phyloP scores from a whole-genome alignment of 129 eudicot genomes.

The Logfia minima region DNA sequence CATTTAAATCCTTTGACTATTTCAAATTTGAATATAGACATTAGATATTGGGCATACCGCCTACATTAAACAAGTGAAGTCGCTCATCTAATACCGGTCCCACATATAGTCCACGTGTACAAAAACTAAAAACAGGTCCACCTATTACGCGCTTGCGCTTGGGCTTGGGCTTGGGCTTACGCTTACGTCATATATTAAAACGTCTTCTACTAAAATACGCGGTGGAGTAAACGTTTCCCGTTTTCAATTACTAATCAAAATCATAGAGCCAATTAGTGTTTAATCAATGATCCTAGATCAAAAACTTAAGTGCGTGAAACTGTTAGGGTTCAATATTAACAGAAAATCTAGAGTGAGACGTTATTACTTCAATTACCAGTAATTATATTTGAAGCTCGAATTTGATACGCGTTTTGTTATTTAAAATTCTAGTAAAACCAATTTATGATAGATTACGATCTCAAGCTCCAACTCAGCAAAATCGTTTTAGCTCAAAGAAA shows the following conservation, averaged over 20 bases:
- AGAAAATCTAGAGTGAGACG: no score
- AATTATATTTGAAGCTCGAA: no score
- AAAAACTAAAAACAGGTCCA: not conserved
- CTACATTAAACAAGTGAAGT: constrained; percentile 4
- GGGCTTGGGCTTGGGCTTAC: not conserved
- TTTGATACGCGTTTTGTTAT: no score
- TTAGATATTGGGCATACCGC: not conserved
- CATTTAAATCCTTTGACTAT: not conserved
- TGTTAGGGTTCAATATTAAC: no score
- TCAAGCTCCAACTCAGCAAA: no score
- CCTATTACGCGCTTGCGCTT: constrained; percentile 11
- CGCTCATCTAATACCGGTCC: constrained; percentile 21
- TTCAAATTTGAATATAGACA: not conserved
- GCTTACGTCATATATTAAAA: not conserved
- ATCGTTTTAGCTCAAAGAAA: no score
- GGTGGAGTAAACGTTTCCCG: constrained; percentile 1
- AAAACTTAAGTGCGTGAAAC: no score
- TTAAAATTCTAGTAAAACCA: no score
- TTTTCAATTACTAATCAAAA: not conserved
- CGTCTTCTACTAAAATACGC: constrained; percentile 6
- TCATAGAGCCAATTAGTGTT: no score
- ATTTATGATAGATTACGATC: no score
- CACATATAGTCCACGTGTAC: constrained; percentile 22
- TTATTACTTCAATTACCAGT: no score
- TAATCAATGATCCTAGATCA: no score